Percentiles rank a stretch among this genome's conserved stretches.
Conservation (phyloP, 1,284 basidiomycete genomes). For the Trichosporon sp. region DNA sequence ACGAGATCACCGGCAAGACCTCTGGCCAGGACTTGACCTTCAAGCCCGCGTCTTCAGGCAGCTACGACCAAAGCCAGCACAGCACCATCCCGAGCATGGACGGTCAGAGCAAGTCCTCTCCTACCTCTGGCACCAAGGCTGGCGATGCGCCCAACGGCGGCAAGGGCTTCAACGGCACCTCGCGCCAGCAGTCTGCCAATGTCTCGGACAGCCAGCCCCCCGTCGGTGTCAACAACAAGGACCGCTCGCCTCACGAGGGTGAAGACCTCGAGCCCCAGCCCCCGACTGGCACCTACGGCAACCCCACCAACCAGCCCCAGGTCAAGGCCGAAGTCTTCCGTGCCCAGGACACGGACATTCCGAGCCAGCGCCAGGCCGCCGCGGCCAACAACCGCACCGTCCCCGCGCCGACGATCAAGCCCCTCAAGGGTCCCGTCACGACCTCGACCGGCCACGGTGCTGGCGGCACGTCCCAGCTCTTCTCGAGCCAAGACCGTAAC, state of each 20-base stretch:
- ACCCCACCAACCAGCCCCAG: constrained; percentile 5
- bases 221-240: not conserved
- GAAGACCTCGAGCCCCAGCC: not conserved
- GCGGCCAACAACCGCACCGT: constrained; percentile 34
- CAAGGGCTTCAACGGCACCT: constrained; percentile 19
- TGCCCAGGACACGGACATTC: constrained; percentile 26
- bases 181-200: constrained; percentile 11
- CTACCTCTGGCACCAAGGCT: constrained; percentile 3
- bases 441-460: constrained; percentile 5
- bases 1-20: constrained; percentile 17
- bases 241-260: not conserved
- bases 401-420: constrained; percentile 34
- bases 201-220: constrained; percentile 4
- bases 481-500: constrained; percentile 8
- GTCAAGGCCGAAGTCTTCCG: constrained; percentile 11
- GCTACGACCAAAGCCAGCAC: not conserved
- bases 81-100: not conserved
- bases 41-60: not conserved
- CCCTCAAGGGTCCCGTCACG: constrained; percentile 24
- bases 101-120: not conserved
- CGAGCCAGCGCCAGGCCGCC: constrained; percentile 33
- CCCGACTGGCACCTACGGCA: constrained; percentile 12
- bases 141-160: constrained; percentile 18
- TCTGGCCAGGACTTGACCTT: not conserved
- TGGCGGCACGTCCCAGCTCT: not conserved